Evolutionary conservation across 176 grass and related monocot species (phyloP), one percentile per base, ranked within the genome.

Genomic region (Carex kokanica): DNA sequence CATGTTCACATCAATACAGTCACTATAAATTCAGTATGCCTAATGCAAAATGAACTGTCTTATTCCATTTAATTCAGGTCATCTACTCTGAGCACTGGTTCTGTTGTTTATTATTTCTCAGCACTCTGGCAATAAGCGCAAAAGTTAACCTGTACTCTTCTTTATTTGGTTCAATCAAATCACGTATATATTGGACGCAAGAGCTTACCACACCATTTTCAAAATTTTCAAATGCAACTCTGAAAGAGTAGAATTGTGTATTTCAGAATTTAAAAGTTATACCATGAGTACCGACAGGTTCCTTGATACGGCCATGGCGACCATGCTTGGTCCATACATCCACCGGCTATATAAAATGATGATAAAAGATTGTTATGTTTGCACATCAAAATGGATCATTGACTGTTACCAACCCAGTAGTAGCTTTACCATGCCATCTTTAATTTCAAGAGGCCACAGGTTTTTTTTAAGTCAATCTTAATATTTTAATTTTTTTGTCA

Each of bases 231-330:
- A 11, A 32, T 55, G 47, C 49, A 77, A 56, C 49, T 5, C 24
- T 24, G 49, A 29, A 77, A 61, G 36, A 16, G 13, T 21, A 63
- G 58, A 54, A 81, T 63, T 61, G 15, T 81, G 36, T 47, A 43
- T 43, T 62, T 16, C 16, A 47, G 38, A 81, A 23, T 81, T 45
- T 45, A 24, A 27, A 49, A 52, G 71, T 83, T 83, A 5, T 91
- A 99, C 93, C 96, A 45, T 99, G 96, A 74, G 93, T 99, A 47
- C 96, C 96, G 16, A 99, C 91, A 63, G 93, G 92, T 86, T 99
- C 93, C 66, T 95, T 99, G 60, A 99, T 90, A 8, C 96, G 88
- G 71, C 96, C 96, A 53, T 88, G 93, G 32, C 88, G 86, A 55
- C 96, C 93, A 84, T 91, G 91, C 87, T 95, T 99, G 55, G 96